Evolutionary conservation across 225 moss, liverwort and hornwort species (phyloP).

Genomic region (Rhytidiadelphus loreus): DNA sequence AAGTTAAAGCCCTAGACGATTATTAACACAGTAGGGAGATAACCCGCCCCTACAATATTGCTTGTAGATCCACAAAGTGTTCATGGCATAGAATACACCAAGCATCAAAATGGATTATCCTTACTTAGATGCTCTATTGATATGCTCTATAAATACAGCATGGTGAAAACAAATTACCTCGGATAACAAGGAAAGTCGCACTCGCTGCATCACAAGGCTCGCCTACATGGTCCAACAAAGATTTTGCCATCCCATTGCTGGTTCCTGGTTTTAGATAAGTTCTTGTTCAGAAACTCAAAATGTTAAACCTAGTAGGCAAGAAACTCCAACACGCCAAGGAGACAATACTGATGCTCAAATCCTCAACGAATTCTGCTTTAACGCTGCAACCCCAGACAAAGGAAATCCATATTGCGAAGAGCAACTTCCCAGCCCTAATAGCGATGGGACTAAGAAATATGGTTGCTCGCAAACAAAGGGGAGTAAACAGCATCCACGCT

Average conservation of each 20-base stretch:
- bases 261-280: slow-evolving; percentile 38
- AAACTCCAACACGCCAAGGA: neutral
- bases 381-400: neutral
- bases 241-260: slow-evolving; percentile 95
- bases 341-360: neutral
- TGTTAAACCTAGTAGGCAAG: neutral
- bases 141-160: neutral
- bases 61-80: neutral
- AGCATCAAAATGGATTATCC: neutral
- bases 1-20: neutral
- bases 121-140: neutral
- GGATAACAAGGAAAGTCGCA: slow-evolving; percentile 84
- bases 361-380: neutral
- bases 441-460: neutral
- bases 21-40: neutral
- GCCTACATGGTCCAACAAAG: slow-evolving; percentile 59
- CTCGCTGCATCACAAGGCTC: slow-evolving; percentile 63
- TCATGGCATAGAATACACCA: neutral
- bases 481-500: neutral
- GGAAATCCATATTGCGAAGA: neutral
- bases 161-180: slow-evolving; percentile 36
- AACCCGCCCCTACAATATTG: neutral
- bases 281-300: neutral
- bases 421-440: neutral
- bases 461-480: neutral